phyloP scores from a whole-genome alignment of 192 early-diverging fungal genomes.

The Coemansia sp. region DNA sequence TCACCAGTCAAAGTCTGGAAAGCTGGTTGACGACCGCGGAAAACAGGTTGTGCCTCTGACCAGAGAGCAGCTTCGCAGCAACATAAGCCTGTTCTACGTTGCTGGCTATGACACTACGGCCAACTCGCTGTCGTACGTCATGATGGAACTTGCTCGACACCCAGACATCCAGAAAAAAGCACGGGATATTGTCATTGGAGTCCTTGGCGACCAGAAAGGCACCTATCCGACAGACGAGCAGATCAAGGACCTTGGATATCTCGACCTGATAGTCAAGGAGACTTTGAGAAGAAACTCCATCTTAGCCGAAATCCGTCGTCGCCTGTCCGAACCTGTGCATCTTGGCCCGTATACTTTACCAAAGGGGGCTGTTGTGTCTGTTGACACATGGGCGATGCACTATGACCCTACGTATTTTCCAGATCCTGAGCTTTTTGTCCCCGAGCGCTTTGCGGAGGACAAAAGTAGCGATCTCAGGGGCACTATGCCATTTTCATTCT shows the following conservation, averaged over 20 bases:
- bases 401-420: constrained; percentile 50
- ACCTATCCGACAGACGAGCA: constrained; percentile 56
- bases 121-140: constrained; percentile 56
- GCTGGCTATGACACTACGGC: constrained; percentile 64
- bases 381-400: constrained; percentile 53
- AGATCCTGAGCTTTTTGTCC: constrained; percentile 48
- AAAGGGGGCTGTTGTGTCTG: constrained; percentile 42
- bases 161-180: constrained; percentile 60
- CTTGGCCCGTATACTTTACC: constrained; percentile 45
- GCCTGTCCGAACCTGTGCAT: constrained; percentile 42
- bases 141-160: constrained; percentile 49
- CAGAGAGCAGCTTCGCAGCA: constrained; percentile 53
- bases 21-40: constrained; percentile 45
- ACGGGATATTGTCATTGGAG: constrained; percentile 53
- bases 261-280: constrained; percentile 59
- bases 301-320: constrained; percentile 48
- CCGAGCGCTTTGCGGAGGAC: constrained; percentile 55
- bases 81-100: constrained; percentile 58
- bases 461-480: constrained; percentile 33
- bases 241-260: constrained; percentile 54
- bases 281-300: constrained; percentile 53
- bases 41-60: constrained; percentile 45
- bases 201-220: constrained; percentile 60
- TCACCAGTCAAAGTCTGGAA: constrained; percentile 43
- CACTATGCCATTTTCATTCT: constrained; percentile 38